A percentile compares a stretch with the other conserved stretches of the same genome.
phyloP scores from a whole-genome alignment of 1,284 basidiomycete genomes.

The Cryptococcus sp. region DNA sequence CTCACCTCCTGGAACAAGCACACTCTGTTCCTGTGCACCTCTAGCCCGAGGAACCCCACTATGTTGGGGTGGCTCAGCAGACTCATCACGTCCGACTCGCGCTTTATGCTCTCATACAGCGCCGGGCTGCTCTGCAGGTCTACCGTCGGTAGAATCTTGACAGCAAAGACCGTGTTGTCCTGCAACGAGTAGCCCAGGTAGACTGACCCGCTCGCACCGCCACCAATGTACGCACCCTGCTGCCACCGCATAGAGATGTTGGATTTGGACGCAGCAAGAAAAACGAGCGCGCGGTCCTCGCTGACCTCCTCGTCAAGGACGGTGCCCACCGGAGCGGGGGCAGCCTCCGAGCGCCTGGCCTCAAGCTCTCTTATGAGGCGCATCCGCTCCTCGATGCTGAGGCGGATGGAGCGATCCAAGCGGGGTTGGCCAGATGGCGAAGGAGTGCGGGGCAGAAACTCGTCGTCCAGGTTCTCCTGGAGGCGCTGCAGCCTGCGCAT shows the following conservation, averaged over 20 bases:
- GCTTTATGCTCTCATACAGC: slow-evolving; percentile 88
- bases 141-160: slow-evolving; percentile 98
- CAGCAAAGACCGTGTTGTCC: slow-evolving; percentile 95
- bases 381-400: slow-evolving; percentile 68
- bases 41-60: slow-evolving; percentile 98
- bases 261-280: slow-evolving; percentile 85
- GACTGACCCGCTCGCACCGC: slow-evolving; percentile 96
- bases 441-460: slow-evolving; percentile 41
- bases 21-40: slow-evolving; percentile 54
- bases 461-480: slow-evolving; percentile 53
- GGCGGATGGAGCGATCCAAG: slow-evolving; percentile 61
- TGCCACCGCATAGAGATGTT: slow-evolving; percentile 98
- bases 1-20: slow-evolving; percentile 20
- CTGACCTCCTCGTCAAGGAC: slow-evolving; percentile 86
- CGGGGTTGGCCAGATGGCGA: slow-evolving; percentile 28
- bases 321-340: slow-evolving; percentile 69
- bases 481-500: slow-evolving; percentile 62
- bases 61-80: slow-evolving; percentile 97
- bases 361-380: slow-evolving; percentile 65
- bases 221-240: slow-evolving; percentile 95
- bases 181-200: slow-evolving; percentile 97
- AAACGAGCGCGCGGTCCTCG: slow-evolving; percentile 85
- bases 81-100: slow-evolving; percentile 98
- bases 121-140: slow-evolving; percentile 79
- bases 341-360: slow-evolving; percentile 58